Evolutionary conservation across 2,329 filamentous ascomycete species (phyloP), one percentile per base, ranked within the genome.

Genomic region (Cryphonectria parasitica): DNA sequence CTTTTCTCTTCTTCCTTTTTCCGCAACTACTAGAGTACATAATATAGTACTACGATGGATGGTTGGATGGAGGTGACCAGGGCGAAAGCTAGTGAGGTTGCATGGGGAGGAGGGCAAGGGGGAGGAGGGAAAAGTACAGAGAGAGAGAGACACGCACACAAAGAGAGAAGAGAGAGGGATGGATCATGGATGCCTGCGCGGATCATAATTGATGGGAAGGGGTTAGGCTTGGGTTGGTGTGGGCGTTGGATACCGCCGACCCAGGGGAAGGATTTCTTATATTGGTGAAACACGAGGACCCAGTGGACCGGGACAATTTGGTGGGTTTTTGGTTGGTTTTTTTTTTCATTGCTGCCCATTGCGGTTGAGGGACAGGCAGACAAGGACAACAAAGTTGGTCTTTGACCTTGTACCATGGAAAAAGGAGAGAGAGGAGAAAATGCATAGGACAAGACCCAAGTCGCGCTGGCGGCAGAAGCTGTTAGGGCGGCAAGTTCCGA

Each of bases 231-330:
- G 54, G 54, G 7, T 6, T 58, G 54, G 54, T 34, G 54, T 58
- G 54, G 54, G 54, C 54, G 54, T 58, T 15, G 25, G 31, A 58
- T 58, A 31, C 54, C 54, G 54, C 54, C 54, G 54, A 31, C n/a
- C n/a, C 7, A n/a, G 52, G 49, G 52, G 52, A 54, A 28, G 52
- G 52, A 54, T 25, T 54, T 28, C n/a, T 54, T 54, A 54, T 54
- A 28, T 54, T 31, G 13, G 54, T 58, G 54, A 58, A 19, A 58
- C 54, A 58, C 54, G 54, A 58, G 28, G 54, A 19, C 54, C 13
- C n/a, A 13, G 11, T 13, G 52, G 25, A 5, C 52, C n/a, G 11
- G 10, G 25, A 17, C 52, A 31, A 25, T n/a, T n/a, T n/a, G n/a
- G n/a, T n/a, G n/a, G n/a, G n/a, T n/a, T n/a, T n/a, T n/a, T n/a